phyloP scores from a whole-genome alignment of 2,329 filamentous ascomycete species.

The Penicillium expansum region DNA sequence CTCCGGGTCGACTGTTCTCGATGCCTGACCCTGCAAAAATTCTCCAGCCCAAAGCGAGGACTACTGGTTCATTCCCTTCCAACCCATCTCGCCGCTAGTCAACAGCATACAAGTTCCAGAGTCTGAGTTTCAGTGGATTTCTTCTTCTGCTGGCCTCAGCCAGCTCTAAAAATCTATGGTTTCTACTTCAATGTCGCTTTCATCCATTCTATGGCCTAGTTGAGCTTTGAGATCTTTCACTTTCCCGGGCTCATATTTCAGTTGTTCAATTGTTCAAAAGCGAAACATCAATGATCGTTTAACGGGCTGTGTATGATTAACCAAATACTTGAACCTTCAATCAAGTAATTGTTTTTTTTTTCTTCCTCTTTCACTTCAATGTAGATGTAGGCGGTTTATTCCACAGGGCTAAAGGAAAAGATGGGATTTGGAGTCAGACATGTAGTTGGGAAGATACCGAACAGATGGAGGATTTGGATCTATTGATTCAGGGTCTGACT shows the following conservation, averaged over 20 bases:
- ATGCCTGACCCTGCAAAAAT: not conserved
- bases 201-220: not conserved
- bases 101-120: not conserved
- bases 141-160: not conserved
- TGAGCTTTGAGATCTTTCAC: constrained; percentile 2
- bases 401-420: not conserved
- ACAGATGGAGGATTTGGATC: too few species aligned
- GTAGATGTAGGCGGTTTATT: not conserved
- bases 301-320: not conserved
- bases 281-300: not conserved
- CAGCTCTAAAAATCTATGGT: not conserved
- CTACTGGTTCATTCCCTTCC: not conserved
- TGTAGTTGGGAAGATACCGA: not conserved
- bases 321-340: not conserved
- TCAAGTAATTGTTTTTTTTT: not conserved
- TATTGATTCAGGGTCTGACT: not conserved
- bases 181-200: not conserved
- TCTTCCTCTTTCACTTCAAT: not conserved
- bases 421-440: not conserved
- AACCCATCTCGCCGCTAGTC: not conserved
- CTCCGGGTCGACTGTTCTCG: not conserved
- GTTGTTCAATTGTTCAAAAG: not conserved
- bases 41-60: not conserved
- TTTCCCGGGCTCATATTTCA: not conserved
- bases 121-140: not conserved